phyloP scores from a whole-genome alignment of 1,284 basidiomycete species.

The Leccinum pachyderme region DNA sequence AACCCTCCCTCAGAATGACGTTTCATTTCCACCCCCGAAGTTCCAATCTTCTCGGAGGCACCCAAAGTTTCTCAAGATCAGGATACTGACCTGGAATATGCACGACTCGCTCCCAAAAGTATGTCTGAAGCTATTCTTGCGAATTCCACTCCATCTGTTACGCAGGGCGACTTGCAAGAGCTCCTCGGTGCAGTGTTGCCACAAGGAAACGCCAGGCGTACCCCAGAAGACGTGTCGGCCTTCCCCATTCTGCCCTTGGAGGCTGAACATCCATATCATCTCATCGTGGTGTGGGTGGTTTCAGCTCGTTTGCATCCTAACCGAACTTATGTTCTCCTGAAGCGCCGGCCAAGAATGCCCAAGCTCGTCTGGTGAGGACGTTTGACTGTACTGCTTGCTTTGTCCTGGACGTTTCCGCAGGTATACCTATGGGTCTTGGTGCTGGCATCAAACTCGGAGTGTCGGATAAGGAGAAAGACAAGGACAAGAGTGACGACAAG shows the following conservation, averaged over 20 bases:
- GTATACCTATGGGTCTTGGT: conserved; percentile 72
- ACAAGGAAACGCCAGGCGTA: conserved; percentile 39
- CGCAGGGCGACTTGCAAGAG: conserved; percentile 72
- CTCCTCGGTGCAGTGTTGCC: conserved; percentile 66
- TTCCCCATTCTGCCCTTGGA: conserved; percentile 54
- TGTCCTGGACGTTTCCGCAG: conserved; percentile 33
- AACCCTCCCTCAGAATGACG: conserved; percentile 19
- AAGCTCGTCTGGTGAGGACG: conserved; percentile 54
- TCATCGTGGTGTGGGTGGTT: conserved; percentile 67
- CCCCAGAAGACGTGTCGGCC: conserved; percentile 23
- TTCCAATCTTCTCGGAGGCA: conserved; percentile 31
- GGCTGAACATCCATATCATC: conserved; percentile 71
- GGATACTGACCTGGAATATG: conserved; percentile 72
- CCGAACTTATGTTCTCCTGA: conserved; percentile 14
- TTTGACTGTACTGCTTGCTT: background rate
- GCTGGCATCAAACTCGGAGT: conserved; percentile 65
- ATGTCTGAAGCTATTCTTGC: conserved; percentile 4
- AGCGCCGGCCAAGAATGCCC: conserved; percentile 86
- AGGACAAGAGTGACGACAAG: conserved; percentile 38
- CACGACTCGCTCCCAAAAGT: conserved; percentile 75
- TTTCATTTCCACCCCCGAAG: conserved; percentile 19
- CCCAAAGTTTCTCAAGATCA: conserved; percentile 46
- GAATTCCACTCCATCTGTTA: conserved; percentile 6
- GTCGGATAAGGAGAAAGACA: conserved; percentile 51
- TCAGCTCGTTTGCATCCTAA: conserved; percentile 5